Evolutionary conservation across 163 green algal species (phyloP), one percentile per base, ranked within the genome.

Genomic region (Scenedesmus sp.): DNA sequence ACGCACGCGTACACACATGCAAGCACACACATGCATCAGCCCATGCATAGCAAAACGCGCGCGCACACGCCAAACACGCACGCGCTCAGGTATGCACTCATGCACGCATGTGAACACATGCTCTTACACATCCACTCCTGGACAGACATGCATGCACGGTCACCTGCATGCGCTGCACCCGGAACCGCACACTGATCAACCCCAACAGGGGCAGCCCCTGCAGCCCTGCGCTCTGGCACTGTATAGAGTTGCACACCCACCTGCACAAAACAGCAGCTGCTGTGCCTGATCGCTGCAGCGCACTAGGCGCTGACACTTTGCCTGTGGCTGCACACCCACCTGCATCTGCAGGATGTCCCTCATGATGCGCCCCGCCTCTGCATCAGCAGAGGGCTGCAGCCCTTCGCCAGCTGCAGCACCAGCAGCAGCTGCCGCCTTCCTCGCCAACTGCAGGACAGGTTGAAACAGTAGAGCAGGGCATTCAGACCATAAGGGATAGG

Each of bases 301-400:
- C 70, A 79, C 5, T 23, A 26, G 4, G 16, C 3, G 4, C 59
- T 15, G 59, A 8, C 8, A 64, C 59, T 64, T 10, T 10, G 8
- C 59, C 59, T 64, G 8, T 46, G 34, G 34, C 23, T 23, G 12
- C 7, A 3, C 34, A 66, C 90, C 46, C 83, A 90, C 90, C 70
- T 90, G 13, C 20, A 93, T 87, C 12, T 56, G 46, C 84, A 93
- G 77, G 55, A 90, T 55, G 56, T 93, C 84, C 16, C 81, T 59
- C 82, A 93, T 93, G 26, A 93, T 59, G 9, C 26, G 56, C n/a
- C 56, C 62, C n/a, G 90, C 84, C n/a, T 93, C 90, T 54, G 90
- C 84, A 56, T 92, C 83, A 55, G 89, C 89, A 70, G 89, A 92
- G 10, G 90, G 84, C 73, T 82, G 55, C 84, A 93, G 66, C 15